A percentile compares a stretch with the other conserved stretches of the same genome.
Conservation (phyloP, 2,329 filamentous ascomycete species). For the Curvularia sp. region DNA sequence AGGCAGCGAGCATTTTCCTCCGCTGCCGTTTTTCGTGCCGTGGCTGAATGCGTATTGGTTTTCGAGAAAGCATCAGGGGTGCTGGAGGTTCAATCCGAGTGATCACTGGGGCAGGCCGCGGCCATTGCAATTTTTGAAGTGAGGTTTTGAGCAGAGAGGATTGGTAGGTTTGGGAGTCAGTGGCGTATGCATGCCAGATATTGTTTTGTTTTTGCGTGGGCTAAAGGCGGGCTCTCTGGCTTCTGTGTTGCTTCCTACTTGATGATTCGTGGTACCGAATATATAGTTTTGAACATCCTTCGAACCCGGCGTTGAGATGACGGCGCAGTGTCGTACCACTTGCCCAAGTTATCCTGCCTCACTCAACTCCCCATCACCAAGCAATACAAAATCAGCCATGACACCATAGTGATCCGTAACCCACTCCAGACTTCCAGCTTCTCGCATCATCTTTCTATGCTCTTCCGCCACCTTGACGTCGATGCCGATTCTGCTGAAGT, state of each 20-base stretch:
- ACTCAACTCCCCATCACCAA: conserved; percentile 5
- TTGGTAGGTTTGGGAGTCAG: not conserved
- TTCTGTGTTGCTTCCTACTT: not conserved
- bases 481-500: conserved; percentile 58
- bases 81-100: conserved; percentile 48
- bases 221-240: not conserved
- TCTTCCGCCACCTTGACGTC: conserved; percentile 55
- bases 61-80: conserved; percentile 34
- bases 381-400: conserved; percentile 40
- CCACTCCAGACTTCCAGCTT: conserved; percentile 54
- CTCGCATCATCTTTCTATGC: conserved; percentile 32
- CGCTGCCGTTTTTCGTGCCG: conserved; percentile 46
- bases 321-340: no score
- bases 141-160: no score
- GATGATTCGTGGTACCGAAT: not conserved
- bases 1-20: conserved; percentile 42
- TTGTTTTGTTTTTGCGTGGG: not conserved
- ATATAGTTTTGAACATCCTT: not conserved
- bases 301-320: no score
- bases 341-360: not conserved
- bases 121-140: conserved; percentile 22
- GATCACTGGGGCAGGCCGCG: conserved; percentile 41
- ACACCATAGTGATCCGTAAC: conserved; percentile 61
- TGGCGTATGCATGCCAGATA: not conserved
- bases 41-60: conserved; percentile 47